A percentile compares a stretch with the other conserved stretches of the same genome.
phyloP scores from a whole-genome alignment of 1,284 basidiomycete species.

The Coniferiporia weirii region DNA sequence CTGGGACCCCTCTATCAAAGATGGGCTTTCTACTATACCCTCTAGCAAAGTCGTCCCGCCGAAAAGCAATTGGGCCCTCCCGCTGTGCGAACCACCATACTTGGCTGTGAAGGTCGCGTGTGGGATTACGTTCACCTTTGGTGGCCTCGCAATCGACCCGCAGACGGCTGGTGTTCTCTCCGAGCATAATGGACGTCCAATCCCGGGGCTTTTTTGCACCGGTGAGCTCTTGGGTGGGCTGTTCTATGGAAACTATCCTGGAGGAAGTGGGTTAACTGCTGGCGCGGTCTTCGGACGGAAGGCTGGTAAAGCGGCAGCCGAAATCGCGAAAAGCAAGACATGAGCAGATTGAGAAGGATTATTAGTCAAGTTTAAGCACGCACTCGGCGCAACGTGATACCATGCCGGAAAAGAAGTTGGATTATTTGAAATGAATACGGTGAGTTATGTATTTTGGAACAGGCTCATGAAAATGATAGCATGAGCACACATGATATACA shows the following conservation, averaged over 20 bases:
- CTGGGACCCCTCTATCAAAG: constrained; percentile 63
- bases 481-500: background rate
- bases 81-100: constrained; percentile 47
- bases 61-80: constrained; percentile 59
- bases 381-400: background rate
- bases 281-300: constrained; percentile 63
- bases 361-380: background rate
- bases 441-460: too few species aligned
- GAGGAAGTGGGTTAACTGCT: constrained; percentile 61
- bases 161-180: constrained; percentile 47
- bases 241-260: constrained; percentile 61
- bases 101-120: constrained; percentile 62
- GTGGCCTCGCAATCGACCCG: constrained; percentile 55
- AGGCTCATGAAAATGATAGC: background rate
- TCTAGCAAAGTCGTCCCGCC: constrained; percentile 33
- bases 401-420: too few species aligned
- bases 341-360: too few species aligned
- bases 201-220: constrained; percentile 54
- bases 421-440: too few species aligned
- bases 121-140: constrained; percentile 69
- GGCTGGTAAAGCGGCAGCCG: constrained; percentile 46
- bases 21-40: constrained; percentile 43
- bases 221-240: constrained; percentile 64
- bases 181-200: constrained; percentile 33
- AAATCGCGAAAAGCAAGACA: constrained; percentile 13